A percentile compares a stretch with the other conserved stretches of the same genome.
Conservation (phyloP, 2,329 filamentous ascomycete species). For the Hymenoscyphus fructigenus region DNA sequence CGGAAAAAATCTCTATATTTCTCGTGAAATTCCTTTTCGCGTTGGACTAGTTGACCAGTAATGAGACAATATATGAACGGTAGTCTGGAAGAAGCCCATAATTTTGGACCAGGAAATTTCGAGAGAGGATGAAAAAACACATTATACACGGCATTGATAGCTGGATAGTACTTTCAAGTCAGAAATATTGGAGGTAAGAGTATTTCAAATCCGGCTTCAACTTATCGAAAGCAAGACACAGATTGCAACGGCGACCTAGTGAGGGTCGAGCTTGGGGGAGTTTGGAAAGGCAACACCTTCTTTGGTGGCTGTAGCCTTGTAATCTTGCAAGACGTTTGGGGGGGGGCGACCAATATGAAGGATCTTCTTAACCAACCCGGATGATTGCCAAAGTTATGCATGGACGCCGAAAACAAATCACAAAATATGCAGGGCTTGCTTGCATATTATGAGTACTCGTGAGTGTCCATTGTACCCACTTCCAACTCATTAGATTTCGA, state of each 20-base stretch:
- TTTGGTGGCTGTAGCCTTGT: background rate
- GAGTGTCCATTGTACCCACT: background rate
- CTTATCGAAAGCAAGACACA: background rate
- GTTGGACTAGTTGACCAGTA: constrained; percentile 5
- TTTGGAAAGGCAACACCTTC: too few relatives aligned
- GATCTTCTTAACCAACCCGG: background rate
- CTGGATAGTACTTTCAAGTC: background rate
- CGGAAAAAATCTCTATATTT: constrained; percentile 34
- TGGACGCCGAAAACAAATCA: background rate
- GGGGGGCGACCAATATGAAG: background rate
- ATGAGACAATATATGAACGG: constrained; percentile 3
- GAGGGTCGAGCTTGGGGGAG: too few relatives aligned
- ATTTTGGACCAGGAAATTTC: constrained; percentile 22
- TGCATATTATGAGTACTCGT: background rate
- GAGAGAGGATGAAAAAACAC: constrained; percentile 21
- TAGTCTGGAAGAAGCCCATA: constrained; percentile 10
- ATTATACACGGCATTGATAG: constrained; percentile 11
- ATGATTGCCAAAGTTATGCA: background rate
- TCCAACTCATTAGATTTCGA: background rate
- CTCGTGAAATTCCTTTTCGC: constrained; percentile 19
- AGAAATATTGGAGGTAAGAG: too few relatives aligned
- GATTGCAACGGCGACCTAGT: background rate
- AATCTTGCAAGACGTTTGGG: background rate
- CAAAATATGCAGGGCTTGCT: background rate
- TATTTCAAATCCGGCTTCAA: background rate